Percentiles rank a stretch among this genome's conserved stretches.
phyloP scores from a whole-genome alignment of 129 eudicot species.

The Oenanthe sinensis region DNA sequence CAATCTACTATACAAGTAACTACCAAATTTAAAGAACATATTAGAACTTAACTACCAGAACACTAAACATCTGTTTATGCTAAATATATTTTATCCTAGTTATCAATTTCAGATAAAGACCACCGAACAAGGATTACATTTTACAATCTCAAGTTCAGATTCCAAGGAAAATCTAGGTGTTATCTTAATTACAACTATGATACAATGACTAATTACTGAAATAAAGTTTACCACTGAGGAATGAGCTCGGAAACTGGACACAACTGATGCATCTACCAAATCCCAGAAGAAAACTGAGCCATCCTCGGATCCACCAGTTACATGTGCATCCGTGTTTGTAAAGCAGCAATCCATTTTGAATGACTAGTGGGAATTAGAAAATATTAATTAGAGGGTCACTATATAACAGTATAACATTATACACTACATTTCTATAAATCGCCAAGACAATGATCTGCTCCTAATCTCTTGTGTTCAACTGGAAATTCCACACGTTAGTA shows the following conservation, averaged over 20 bases:
- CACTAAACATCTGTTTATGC: slow-evolving; percentile 1
- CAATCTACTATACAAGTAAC: not conserved
- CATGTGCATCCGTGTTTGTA: slow-evolving; percentile 82
- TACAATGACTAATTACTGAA: not conserved
- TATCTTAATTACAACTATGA: not conserved
- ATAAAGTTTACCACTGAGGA: slow-evolving; percentile 65
- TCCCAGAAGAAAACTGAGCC: slow-evolving; percentile 92
- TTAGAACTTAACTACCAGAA: not conserved
- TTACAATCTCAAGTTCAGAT: not conserved
- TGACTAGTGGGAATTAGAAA: slow-evolving; percentile 42
- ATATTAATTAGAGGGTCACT: not conserved
- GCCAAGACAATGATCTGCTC: not conserved
- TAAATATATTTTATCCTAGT: not conserved
- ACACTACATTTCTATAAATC: not conserved
- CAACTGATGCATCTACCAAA: slow-evolving; percentile 84
- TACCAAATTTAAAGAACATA: not conserved
- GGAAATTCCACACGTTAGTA: not conserved
- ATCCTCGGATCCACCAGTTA: slow-evolving; percentile 93
- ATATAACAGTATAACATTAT: not conserved
- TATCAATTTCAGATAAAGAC: not conserved
- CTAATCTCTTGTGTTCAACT: not conserved
- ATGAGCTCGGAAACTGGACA: slow-evolving; percentile 87
- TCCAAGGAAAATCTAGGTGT: not conserved
- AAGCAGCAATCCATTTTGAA: slow-evolving; percentile 96
- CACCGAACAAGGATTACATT: not conserved